A percentile compares a stretch with the other conserved stretches of the same genome.
Conservation (phyloP, 371 early-diverging fungal genomes). For the Blastocladiella emersonii region DNA sequence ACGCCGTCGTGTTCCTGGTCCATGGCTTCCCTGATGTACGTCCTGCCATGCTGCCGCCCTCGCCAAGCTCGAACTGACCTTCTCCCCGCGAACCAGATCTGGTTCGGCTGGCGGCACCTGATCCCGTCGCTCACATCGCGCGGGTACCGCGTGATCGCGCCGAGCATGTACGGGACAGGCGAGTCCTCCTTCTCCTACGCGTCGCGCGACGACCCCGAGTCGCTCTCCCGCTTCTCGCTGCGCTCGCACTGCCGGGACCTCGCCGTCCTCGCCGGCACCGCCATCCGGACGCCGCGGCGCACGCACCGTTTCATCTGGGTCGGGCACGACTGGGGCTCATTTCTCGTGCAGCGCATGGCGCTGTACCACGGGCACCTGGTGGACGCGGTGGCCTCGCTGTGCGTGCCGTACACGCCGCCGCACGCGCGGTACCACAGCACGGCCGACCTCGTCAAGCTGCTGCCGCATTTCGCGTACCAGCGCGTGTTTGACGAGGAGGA, state of each 20-base stretch:
- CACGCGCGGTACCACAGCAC: neutral
- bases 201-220: neutral
- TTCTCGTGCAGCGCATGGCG: neutral
- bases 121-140: neutral
- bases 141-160: neutral
- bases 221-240: neutral
- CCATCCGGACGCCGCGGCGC: neutral
- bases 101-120: neutral
- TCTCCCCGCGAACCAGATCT: neutral
- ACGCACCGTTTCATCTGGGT: neutral
- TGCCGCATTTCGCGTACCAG: constrained; percentile 5
- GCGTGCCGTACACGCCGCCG: constrained; percentile 5
- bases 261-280: neutral
- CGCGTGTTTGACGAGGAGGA: neutral
- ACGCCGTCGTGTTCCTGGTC: neutral
- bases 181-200: neutral
- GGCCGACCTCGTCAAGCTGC: neutral
- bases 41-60: neutral
- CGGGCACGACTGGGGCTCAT: constrained; percentile 2
- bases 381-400: neutral
- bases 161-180: neutral
- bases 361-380: neutral
- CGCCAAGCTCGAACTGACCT: too few relatives aligned
- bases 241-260: constrained; percentile 1
- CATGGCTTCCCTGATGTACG: constrained; percentile 4